A percentile compares a stretch with the other conserved stretches of the same genome.
Evolutionary conservation across 2,329 filamentous ascomycete genomes (phyloP).

Genomic region (Beauveria caledonica): DNA sequence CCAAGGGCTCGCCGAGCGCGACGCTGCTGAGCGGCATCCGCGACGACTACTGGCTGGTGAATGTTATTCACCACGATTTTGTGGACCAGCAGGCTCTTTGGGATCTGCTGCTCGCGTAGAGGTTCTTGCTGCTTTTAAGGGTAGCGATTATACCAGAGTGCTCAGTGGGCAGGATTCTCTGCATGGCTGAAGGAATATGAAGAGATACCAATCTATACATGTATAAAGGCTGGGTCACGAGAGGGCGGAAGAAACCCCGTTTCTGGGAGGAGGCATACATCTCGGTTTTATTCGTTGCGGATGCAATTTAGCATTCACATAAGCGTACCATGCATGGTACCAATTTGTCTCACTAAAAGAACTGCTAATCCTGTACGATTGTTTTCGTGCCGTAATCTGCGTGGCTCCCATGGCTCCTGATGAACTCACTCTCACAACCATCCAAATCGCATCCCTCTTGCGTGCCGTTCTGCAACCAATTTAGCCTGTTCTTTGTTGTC

Average conservation of each 20-base stretch:
- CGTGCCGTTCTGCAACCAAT: no score
- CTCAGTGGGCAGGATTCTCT: not conserved
- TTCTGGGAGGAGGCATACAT: not conserved
- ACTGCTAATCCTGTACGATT: not conserved
- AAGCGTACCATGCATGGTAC: no score
- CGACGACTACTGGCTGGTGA: constrained; percentile 78
- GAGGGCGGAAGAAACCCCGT: not conserved
- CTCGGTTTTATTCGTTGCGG: not conserved
- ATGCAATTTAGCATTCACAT: not conserved
- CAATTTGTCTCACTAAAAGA: not conserved
- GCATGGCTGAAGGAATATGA: not conserved
- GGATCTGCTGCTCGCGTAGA: constrained; percentile 44
- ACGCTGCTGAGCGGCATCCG: constrained; percentile 60
- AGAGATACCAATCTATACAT: not conserved
- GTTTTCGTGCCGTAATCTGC: not conserved
- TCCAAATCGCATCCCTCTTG: not conserved
- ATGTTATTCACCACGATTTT: constrained; percentile 77
- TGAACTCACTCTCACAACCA: not conserved
- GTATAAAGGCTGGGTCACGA: not conserved
- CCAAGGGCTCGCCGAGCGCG: constrained; percentile 61
- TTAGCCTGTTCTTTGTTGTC: no score
- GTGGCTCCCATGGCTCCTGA: not conserved
- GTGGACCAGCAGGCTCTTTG: constrained; percentile 64
- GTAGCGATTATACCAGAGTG: not conserved
- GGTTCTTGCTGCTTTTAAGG: not conserved